Evolutionary conservation across 345 rosid species (phyloP).

Genomic region (Euphorbia tirucalli): DNA sequence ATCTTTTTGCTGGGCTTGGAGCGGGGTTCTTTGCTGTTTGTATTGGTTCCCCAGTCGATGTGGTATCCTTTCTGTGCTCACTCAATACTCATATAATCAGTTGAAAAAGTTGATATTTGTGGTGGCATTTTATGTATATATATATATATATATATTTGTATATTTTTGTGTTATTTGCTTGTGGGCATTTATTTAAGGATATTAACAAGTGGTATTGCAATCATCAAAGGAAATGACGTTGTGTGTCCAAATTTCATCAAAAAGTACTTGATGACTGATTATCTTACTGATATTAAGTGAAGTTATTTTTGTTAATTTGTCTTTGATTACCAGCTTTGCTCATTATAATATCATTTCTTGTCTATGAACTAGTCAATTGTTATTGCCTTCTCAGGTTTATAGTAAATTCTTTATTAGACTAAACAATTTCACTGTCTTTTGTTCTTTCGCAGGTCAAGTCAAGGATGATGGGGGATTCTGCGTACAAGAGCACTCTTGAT

Average conservation of each 20-base stretch:
- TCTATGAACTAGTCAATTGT: neutral
- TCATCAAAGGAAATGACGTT: neutral
- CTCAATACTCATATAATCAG: neutral
- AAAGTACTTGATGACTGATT: neutral
- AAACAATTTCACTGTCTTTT: constrained; percentile 7
- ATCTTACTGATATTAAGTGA: neutral
- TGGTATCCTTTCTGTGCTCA: constrained; percentile 53
- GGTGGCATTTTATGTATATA: neutral
- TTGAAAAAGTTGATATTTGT: constrained; percentile 1
- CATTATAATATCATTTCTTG: neutral
- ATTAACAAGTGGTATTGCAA: neutral
- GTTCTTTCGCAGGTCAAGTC: constrained; percentile 74
- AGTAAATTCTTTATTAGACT: neutral
- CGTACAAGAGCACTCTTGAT: constrained; percentile 81
- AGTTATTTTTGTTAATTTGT: neutral
- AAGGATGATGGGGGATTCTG: constrained; percentile 98
- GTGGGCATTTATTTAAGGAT: neutral
- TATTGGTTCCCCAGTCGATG: constrained; percentile 98
- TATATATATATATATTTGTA: no score
- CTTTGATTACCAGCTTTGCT: neutral
- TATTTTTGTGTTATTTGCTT: constrained; percentile 17
- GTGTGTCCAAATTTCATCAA: neutral
- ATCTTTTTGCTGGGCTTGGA: constrained; percentile 88
- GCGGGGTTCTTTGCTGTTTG: constrained; percentile 98
- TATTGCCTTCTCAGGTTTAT: neutral